Base-by-base conservation (phyloP, 2,329 filamentous ascomycete species). In the Colletotrichum somersetense region DNA sequence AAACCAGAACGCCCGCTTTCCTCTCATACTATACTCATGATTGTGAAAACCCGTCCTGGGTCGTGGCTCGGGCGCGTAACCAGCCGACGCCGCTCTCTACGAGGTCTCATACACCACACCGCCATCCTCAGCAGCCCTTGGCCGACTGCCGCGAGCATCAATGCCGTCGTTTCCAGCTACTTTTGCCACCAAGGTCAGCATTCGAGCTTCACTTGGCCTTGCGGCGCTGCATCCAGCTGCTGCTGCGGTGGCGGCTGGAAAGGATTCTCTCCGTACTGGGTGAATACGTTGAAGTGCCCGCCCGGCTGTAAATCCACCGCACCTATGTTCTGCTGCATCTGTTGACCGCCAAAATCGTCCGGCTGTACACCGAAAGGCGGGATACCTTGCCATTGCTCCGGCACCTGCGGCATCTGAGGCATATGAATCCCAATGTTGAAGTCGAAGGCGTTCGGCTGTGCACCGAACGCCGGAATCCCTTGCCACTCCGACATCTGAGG, bases 191-290 rank as follows among this genome's bases (percentile, higher is more conserved):
- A 42, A 26, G 38, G n/a, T 3, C n/a, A 2, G 42, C 5, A n/a
- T 26, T 26, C n/a, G n/a, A 35, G n/a, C n/a, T 23, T 23, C n/a
- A 7, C 12, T 26, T 57, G 55, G 6, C 16, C n/a, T 26, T 8
- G 55, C 23, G 12, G 35, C 35, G 3, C 35, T 10, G n/a, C 35
- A 10, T 12, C n/a, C 6, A 14, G 35, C n/a, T 57, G 55, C 12
- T 62, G 58, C 26, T 62, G 46, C 12, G 23, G 8, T 48, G 61
- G 61, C 18, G 46, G 46, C 46, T 63, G 61, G 48, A 63, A 63
- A 7, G 56, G 56, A 20, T 42, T 58, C 14, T 58, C 56, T 11
- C 56, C 56, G 7, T 26, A 58, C n/a, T 58, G 56, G 8, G 56
- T 38, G n/a, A 42, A 12, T 7, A 58, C 38, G 20, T 58, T 58